A percentile compares a stretch with the other conserved stretches of the same genome.
Evolutionary conservation across 495 filamentous ascomycete species (phyloP).

Genomic region (Massariosphaeria phaeospora): DNA sequence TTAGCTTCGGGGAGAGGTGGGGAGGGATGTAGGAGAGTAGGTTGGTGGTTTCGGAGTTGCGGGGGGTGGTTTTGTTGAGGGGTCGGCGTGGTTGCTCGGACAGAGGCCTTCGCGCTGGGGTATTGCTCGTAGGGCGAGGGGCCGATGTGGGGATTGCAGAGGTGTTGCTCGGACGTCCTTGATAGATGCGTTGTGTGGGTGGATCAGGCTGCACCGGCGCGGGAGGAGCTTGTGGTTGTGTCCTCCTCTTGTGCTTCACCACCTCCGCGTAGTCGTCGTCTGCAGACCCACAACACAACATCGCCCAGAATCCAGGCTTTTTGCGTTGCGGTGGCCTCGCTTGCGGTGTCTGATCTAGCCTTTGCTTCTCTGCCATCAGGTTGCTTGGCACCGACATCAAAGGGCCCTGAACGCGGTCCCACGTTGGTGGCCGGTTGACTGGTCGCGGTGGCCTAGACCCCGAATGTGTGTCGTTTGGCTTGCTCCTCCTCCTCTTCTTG

Average conservation of each 20-base stretch:
- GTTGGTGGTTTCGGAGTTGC: constrained; percentile 46
- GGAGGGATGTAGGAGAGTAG: constrained; percentile 65
- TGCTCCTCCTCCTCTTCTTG: constrained; percentile 16
- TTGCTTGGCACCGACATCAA: constrained; percentile 38
- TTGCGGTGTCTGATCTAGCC: constrained; percentile 1
- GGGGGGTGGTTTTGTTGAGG: constrained; percentile 38
- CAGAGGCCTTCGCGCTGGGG: constrained; percentile 25
- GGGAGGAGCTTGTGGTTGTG: constrained; percentile 7
- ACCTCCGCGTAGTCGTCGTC: constrained; percentile 44
- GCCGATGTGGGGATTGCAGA: neutral
- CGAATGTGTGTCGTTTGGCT: constrained; percentile 31
- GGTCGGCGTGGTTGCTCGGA: constrained; percentile 30
- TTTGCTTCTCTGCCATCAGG: constrained; percentile 16
- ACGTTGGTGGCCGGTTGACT: constrained; percentile 31
- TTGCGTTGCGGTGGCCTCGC: constrained; percentile 17
- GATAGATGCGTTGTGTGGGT: constrained; percentile 4
- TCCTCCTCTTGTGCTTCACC: constrained; percentile 37
- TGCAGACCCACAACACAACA: constrained; percentile 32
- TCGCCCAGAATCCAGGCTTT: constrained; percentile 34
- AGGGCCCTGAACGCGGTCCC: constrained; percentile 42
- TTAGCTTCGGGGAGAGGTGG: constrained; percentile 56
- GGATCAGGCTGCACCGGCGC: constrained; percentile 10
- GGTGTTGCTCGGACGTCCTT: neutral
- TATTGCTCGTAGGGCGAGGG: neutral
- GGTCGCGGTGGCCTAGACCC: constrained; percentile 8